Evolutionary conservation across 1,139 yeast species (phyloP), one percentile per base, ranked within the genome.

Genomic region (Saccharomyces pastorianus): DNA sequence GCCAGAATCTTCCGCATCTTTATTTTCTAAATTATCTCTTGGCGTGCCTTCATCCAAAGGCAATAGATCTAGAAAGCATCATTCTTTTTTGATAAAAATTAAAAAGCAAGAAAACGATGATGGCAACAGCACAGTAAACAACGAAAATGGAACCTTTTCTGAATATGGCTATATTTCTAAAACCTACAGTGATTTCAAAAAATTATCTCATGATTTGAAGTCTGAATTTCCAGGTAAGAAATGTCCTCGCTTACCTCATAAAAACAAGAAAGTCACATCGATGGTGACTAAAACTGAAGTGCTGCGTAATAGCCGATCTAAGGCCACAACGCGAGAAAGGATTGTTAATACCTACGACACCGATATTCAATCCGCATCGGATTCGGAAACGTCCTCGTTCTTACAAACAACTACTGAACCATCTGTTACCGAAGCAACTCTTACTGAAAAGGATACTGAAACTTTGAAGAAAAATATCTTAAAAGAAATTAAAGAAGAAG

Each of bases 181-280:
- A 53, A 71, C 85, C 6, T 90, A 88, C 64, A 73, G 78, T 5
- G 88, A 88, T 20, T 90, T 91, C 65, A 77, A 75, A 56, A 70
- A 70, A 2, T 71, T 91, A 44, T 82, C 84, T 53, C 70, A 72
- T 28, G 65, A 69, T 13, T 71, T 90, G 55, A 78, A 76, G 55
- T 73, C 73, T 49, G 74, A 73, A 51, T 85, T 81, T 61, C 95
- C 96, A 0, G 96, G 95, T 0, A 76, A 84, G 50, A 79, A 79
- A 64, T 64, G 88, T 32, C 86, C 95, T 0, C 76, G 76, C 9
- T 71, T 87, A 13, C 89, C 97, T 62, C 64, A 79, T 51, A 71
- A 84, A 72, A 76, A 78, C 68, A 73, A 82, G 70, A 69, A 71
- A 62, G 61, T 58, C 26, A 54, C 60, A 1, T 59, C 61, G 6